phyloP scores from a whole-genome alignment of 345 rosid species.

The Rhodomyrtus tomentosa region DNA sequence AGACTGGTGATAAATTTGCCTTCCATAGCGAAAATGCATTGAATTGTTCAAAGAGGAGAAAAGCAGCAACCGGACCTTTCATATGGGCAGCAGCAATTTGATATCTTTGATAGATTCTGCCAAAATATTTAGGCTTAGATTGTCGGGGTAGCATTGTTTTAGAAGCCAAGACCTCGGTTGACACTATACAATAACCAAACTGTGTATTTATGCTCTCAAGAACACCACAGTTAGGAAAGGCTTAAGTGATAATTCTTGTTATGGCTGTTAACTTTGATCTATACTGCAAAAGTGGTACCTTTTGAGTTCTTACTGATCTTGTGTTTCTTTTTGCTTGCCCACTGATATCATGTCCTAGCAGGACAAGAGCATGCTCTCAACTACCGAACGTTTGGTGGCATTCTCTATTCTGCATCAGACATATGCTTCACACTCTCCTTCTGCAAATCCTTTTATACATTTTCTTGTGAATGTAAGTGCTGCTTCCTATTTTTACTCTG shows the following conservation, averaged over 20 bases:
- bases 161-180: background rate
- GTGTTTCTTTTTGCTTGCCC: background rate
- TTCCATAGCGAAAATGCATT: background rate
- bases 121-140: background rate
- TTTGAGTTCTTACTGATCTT: background rate
- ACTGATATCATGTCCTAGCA: slow-evolving; percentile 15
- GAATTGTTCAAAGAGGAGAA: background rate
- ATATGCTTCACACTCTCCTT: slow-evolving; percentile 43
- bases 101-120: background rate
- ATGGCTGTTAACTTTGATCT: background rate
- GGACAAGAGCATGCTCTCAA: slow-evolving; percentile 39
- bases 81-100: background rate
- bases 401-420: slow-evolving; percentile 52
- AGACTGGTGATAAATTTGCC: background rate
- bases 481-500: background rate
- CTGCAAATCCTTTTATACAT: slow-evolving; percentile 52
- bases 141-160: background rate
- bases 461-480: slow-evolving; percentile 43
- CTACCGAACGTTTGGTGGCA: slow-evolving; percentile 65
- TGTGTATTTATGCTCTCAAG: background rate
- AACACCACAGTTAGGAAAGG: background rate
- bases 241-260: background rate
- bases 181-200: background rate
- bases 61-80: background rate
- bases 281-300: background rate